Evolutionary conservation across 257 asterid genomes (phyloP).

Genomic region (Solanum sitiens): DNA sequence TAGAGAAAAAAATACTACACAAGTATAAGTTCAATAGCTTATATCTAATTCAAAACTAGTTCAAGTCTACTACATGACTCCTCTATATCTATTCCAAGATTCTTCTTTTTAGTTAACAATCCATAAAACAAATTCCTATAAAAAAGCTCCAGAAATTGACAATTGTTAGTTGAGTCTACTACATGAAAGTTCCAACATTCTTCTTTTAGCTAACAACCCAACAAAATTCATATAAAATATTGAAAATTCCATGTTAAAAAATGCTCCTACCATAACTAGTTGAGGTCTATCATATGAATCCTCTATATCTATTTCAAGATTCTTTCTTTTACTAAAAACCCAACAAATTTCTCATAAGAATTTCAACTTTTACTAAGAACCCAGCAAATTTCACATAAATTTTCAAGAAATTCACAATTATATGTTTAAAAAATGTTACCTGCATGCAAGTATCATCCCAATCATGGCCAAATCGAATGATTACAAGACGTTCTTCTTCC

Average conservation of each 20-base stretch:
- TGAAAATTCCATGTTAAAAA: not conserved
- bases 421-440: slow-evolving; percentile 15
- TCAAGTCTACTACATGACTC: no score
- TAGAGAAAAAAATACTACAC: no score
- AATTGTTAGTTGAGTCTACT: not conserved
- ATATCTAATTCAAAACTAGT: no score
- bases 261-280: not conserved
- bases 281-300: not conserved
- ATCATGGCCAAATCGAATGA: slow-evolving; percentile 90
- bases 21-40: not conserved
- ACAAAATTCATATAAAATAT: not conserved
- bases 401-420: not conserved
- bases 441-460: slow-evolving; percentile 99
- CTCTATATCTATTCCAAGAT: not conserved
- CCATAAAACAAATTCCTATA: not conserved
- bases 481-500: slow-evolving; percentile 92
- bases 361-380: not conserved
- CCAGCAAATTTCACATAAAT: not conserved
- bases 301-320: not conserved
- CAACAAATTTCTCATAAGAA: not conserved
- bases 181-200: not conserved
- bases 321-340: not conserved
- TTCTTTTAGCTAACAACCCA: not conserved
- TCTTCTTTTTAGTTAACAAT: not conserved
- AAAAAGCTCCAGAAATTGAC: not conserved